Conservation (phyloP, 73 alveolate genomes). For the Paramecium pentaurelia region DNA sequence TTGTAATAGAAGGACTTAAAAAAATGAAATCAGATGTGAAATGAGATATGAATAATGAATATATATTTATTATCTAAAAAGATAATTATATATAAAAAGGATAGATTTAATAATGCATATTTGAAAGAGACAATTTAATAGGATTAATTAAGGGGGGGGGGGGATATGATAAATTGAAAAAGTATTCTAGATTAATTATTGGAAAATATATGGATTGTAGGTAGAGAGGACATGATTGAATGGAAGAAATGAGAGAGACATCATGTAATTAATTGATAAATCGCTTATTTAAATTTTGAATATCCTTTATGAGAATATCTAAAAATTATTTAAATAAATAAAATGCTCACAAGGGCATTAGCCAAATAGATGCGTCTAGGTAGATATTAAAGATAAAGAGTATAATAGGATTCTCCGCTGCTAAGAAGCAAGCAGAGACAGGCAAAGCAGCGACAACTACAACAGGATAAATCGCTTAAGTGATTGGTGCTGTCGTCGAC, state of each 20-base stretch:
- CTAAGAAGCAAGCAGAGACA: conserved; percentile 47
- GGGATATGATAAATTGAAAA: conserved; percentile 67
- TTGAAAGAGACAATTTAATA: background rate
- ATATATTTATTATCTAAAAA: background rate
- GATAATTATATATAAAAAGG: background rate
- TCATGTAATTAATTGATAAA: background rate
- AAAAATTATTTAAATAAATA: background rate
- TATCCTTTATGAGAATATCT: background rate
- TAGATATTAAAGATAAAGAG: background rate
- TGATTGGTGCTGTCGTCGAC: conserved; percentile 98
- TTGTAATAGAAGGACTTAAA: background rate
- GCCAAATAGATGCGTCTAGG: conserved; percentile 34
- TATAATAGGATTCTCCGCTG: conserved; percentile 30
- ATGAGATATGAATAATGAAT: background rate
- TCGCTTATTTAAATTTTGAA: background rate
- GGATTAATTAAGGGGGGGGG: background rate
- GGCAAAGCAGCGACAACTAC: background rate
- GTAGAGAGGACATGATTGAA: background rate
- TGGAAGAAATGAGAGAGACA: background rate
- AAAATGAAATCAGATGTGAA: background rate
- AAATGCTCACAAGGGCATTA: conserved; percentile 26
- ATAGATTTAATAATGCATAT: background rate
- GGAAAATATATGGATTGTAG: background rate
- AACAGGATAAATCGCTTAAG: conserved; percentile 85
- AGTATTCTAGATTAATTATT: background rate